Base-by-base conservation (phyloP, 495 filamentous ascomycete species). In the Cercophora samala region DNA sequence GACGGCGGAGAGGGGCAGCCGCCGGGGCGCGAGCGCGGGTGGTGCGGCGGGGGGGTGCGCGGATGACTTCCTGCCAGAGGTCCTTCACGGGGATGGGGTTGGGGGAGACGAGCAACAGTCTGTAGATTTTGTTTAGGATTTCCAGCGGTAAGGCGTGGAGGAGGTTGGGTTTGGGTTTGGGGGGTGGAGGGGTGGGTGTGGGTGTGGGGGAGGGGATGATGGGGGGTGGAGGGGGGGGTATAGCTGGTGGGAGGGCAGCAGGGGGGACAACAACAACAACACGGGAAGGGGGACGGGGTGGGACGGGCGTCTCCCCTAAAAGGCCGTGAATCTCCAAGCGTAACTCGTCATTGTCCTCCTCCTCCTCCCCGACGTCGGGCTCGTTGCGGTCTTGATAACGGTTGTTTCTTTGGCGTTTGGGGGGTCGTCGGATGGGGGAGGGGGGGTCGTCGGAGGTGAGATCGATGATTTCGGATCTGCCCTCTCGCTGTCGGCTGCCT, bases 81-180 rank as follows among this genome's bases (percentile, higher is more conserved):
- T 37, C 24, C 37, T 71, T 72, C 2, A 83, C 80, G 0, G 37
- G 60, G 61, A 83, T 76, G 0, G 77, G 75, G 23, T 75, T 65
- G 0, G 65, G 59, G 13, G 69, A 74, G 3, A 78, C 60, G 0
- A 83, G 72, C 15, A 82, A 51, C 15, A 74, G 65, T 8, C 74
- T 62, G 5, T 78, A 72, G 6, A 83, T 80, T 62, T 74, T 64
- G 26, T 78, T 72, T 2, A 74, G 74, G 21, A 81, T 62, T 69
- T 82, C 78, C 0, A 51, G 32, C 0, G 80, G 67, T 18, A 82
- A 55, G 0, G 19, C 60, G 4, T 58, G 32, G 25, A 77, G 72
- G 56, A 72, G 69, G 11, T 24, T 42, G 18, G 29, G 21, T 55
- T 52, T 15, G 9, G 23, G n/a, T 18, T 25, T 1, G 18, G n/a